Evolutionary conservation across 768 basidiomycete species (phyloP).

Genomic region (Tulasnella sp.): DNA sequence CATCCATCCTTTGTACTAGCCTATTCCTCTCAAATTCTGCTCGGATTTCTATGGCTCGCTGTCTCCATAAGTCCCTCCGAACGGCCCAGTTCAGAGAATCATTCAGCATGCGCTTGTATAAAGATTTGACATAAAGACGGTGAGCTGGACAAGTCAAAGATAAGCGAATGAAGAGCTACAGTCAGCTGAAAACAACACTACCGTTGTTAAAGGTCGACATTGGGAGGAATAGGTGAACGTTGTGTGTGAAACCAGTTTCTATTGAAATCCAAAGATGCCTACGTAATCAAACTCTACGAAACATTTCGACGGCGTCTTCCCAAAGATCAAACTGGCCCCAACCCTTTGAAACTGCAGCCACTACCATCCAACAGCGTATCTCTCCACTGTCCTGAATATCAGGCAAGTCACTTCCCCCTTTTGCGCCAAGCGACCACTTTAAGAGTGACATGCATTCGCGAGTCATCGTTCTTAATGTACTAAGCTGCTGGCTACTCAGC

Average conservation of each 20-base stretch:
- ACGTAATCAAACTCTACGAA: slow-evolving; percentile 8
- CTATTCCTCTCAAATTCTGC: slow-evolving; percentile 90
- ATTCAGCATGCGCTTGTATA: slow-evolving; percentile 76
- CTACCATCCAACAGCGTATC: slow-evolving; percentile 16
- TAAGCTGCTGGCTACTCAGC: slow-evolving; percentile 12
- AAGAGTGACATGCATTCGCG: slow-evolving; percentile 13
- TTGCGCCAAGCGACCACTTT: slow-evolving; percentile 5
- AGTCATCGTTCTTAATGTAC: slow-evolving; percentile 10
- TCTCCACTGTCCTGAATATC: slow-evolving; percentile 4
- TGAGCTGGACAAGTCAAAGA: slow-evolving; percentile 37
- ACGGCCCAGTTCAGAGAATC: slow-evolving; percentile 87
- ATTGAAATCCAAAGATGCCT: slow-evolving; percentile 1
- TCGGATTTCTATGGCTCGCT: slow-evolving; percentile 69
- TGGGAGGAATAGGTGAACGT: neutral
- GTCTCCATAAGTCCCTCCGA: slow-evolving; percentile 74
- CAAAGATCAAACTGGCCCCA: slow-evolving; percentile 18
- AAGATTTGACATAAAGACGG: slow-evolving; percentile 75
- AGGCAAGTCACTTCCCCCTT: neutral
- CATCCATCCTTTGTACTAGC: slow-evolving; percentile 29
- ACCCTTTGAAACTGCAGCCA: slow-evolving; percentile 14
- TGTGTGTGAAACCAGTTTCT: neutral
- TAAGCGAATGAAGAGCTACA: too few species aligned
- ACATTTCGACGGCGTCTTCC: slow-evolving; percentile 13
- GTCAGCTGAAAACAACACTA: neutral
- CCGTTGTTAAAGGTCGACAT: slow-evolving; percentile 12